Evolutionary conservation across 139 green algal genomes (phyloP), one percentile per base, ranked within the genome.

Genomic region (Chlorella ohadii): DNA sequence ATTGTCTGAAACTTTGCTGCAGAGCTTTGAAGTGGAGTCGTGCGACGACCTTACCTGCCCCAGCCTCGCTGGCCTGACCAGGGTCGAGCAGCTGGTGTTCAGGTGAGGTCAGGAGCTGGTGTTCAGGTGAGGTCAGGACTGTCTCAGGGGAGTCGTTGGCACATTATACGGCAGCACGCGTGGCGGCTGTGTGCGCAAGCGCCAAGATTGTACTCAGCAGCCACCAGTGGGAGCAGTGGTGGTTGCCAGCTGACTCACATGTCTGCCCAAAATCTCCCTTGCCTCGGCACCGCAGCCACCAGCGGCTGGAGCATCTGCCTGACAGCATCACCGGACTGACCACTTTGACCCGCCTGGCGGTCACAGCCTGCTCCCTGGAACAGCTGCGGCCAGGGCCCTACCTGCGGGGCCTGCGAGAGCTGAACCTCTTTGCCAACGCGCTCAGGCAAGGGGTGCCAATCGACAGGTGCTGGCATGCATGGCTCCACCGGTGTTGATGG

Each of bases 21-120:
- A 82, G 76, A 72, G 76, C 59, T 72, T 82, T 57, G 76, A 82
- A 17, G 9, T 82, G 36, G 76, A 82, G 76, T 82, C 76, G 23
- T 82, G 76, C 33, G 76, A 82, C 23, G 51, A 41, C 1, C 59
- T 82, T 36, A 1, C 11, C 12, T n/a, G 36, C 34, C 23, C 25
- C 39, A 72, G 27, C 76, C 76, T 82, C 11, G 25, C 76, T 23
- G 13, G 9, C 15, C 25, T 82, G 15, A 27, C 41, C 4, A 38
- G 20, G 25, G 36, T 82, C 23, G 47, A 82, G 36, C 76, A 63
- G 20, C 59, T 82, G 76, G 36, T 27, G 23, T 38, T 82, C 36
- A 72, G 70, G 70, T 59, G 27, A 6, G 70, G 9, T 59, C 2
- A 16, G 44, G 7, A 55, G 44, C 44, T 59, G 51, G 51, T 59